Percentiles rank a stretch among this genome's conserved stretches.
These are phyloP conservation scores for Emergomyces pasteurianus DNA, from an alignment of 2,329 filamentous ascomycete species.

Conservation along the genomic window DNA sequence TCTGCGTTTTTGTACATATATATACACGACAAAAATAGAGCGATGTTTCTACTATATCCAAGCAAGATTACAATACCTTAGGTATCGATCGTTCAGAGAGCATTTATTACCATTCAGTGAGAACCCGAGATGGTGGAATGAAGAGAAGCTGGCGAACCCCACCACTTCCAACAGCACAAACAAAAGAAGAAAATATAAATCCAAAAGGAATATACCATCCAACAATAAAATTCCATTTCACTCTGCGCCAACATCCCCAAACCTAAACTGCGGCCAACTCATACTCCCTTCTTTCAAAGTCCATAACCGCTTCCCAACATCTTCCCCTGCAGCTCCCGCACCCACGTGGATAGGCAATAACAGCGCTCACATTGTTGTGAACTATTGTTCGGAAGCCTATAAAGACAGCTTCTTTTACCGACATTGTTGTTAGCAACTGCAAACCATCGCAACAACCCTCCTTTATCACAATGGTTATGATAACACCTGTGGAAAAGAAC, in stretches of 20 bases:
- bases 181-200: neutral
- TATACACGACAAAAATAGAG: conserved; percentile 21
- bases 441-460: neutral
- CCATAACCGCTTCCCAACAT: conserved; percentile 36
- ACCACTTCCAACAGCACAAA: neutral
- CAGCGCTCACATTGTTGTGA: neutral
- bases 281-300: conserved; percentile 40
- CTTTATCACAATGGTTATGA: neutral
- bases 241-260: conserved; percentile 28
- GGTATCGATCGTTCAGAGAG: neutral
- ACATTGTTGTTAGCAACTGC: neutral
- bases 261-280: conserved; percentile 45
- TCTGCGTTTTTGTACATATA: conserved; percentile 26
- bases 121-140: neutral
- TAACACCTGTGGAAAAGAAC: neutral
- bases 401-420: neutral
- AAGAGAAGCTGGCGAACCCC: neutral
- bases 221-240: neutral
- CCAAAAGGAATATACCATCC: neutral
- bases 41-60: conserved; percentile 7
- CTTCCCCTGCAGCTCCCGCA: conserved; percentile 43
- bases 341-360: conserved; percentile 42
- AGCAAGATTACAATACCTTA: conserved; percentile 2
- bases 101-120: neutral
- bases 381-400: neutral